Base-by-base conservation (phyloP, 768 basidiomycete genomes). In the Lenzites betulinus region DNA sequence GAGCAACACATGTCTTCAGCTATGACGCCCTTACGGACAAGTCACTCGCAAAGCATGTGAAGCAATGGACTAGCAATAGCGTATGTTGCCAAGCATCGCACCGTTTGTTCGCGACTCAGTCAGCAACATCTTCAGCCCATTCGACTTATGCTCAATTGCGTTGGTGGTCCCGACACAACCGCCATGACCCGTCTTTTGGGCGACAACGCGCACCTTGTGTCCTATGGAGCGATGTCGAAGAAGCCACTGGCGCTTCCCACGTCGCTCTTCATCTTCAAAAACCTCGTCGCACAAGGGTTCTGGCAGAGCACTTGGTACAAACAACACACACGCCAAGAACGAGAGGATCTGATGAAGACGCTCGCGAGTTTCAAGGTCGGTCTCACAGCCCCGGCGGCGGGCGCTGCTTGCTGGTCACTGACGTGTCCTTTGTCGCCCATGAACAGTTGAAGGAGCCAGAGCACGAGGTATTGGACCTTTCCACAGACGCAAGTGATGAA, bases 211-310 rank as follows among this genome's bases (percentile, higher is more conserved):
- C 88, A 90, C 63, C 79, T 94, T 13, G 87, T 94, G 8, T 92
- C 93, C 0, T 95, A 95, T 55, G 93, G 93, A 28, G 92, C 90
- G 6, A 95, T 95, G 93, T 89, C 93, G 1, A 93, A 89, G 69
- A 80, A 88, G 53, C 91, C 93, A 0, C 72, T 95, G 18, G 81
- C 85, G 1, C 70, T 95, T 22, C 89, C 93, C 1, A 87, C 90
- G 0, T 89, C 89, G 0, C 76, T 86, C 22, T 88, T 92, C 74
- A 93, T 95, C 60, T 95, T 95, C 79, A 92, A 87, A 64, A 89
- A 92, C 70, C 76, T 95, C 64, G 87, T 81, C 0, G 79, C 81
- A 23, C 87, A 84, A 51, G 93, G 91, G 6, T 92, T 88, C 72
- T 93, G 91, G 90, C 88, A 90, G 70, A 84, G 77, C 52, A 78